Percentiles rank a stretch among this genome's conserved stretches.
Evolutionary conservation across 352 stramenopile genomes (phyloP).

Genomic region (Pythium oligandrum): DNA sequence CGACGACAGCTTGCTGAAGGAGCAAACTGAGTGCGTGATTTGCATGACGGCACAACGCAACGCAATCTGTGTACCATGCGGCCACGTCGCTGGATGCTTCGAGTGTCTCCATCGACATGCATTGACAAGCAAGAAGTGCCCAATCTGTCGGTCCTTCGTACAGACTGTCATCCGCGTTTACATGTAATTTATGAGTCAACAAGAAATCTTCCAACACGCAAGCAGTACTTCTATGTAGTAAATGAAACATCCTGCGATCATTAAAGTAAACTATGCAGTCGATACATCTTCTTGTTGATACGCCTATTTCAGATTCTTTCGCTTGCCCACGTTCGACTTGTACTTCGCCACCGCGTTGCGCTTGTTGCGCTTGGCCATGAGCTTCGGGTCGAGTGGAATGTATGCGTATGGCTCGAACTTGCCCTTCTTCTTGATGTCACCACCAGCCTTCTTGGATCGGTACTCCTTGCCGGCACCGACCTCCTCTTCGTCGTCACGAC

Average conservation of each 20-base stretch:
- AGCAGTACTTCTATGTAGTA: too few species aligned
- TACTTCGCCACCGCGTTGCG: conserved; percentile 74
- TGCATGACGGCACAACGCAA: conserved; percentile 48
- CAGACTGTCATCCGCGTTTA: conserved; percentile 37
- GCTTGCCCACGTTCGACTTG: conserved; percentile 73
- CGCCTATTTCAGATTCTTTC: conserved; percentile 26
- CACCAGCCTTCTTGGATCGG: conserved; percentile 94
- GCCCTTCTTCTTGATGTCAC: conserved; percentile 96
- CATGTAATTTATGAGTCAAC: conserved; percentile 5
- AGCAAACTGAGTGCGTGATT: conserved; percentile 28
- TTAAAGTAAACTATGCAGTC: too few species aligned
- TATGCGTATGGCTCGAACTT: conserved; percentile 98
- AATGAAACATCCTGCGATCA: too few species aligned
- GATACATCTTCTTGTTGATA: too few species aligned
- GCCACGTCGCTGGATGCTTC: conserved; percentile 53
- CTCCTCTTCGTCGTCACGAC: conserved; percentile 45
- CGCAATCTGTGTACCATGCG: conserved; percentile 61
- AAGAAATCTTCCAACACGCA: too few species aligned
- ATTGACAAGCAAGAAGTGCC: conserved; percentile 28
- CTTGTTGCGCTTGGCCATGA: conserved; percentile 90
- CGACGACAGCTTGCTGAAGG: too few species aligned
- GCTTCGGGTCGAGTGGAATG: conserved; percentile 95
- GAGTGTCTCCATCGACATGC: conserved; percentile 31
- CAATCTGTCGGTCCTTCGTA: conserved; percentile 37
- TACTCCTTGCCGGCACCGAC: conserved; percentile 86